phyloP scores from a whole-genome alignment of 371 early-diverging fungal species.

The Mucor saturninus region DNA sequence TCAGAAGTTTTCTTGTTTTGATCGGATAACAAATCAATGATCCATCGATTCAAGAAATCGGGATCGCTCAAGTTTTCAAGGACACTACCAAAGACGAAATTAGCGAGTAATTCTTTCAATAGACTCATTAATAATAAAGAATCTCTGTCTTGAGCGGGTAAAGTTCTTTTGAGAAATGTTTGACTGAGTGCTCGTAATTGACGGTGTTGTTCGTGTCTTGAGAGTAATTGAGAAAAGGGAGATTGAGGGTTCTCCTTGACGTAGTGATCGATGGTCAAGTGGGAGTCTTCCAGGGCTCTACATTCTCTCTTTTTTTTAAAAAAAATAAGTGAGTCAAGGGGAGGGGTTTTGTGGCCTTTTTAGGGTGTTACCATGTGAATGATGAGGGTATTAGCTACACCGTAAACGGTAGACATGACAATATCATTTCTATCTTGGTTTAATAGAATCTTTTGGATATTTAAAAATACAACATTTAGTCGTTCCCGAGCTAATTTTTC shows the following conservation, averaged over 20 bases:
- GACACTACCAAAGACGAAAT: conserved; percentile 41
- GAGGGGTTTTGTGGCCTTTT: background rate
- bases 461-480: conserved; percentile 34
- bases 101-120: conserved; percentile 45
- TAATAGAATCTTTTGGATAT: conserved; percentile 46
- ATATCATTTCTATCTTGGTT: conserved; percentile 55
- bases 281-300: conserved; percentile 46
- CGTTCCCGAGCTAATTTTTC: conserved; percentile 35
- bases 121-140: conserved; percentile 38
- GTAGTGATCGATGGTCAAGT: conserved; percentile 40
- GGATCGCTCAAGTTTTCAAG: conserved; percentile 47
- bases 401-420: conserved; percentile 53
- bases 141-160: conserved; percentile 38
- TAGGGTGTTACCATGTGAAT: conserved; percentile 52
- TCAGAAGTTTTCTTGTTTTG: conserved; percentile 10
- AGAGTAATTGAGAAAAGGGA: conserved; percentile 52
- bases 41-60: conserved; percentile 48
- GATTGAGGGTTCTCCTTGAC: conserved; percentile 48
- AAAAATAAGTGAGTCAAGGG: background rate
- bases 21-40: conserved; percentile 41
- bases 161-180: conserved; percentile 37
- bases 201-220: conserved; percentile 45
- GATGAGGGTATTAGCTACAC: conserved; percentile 54
- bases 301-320: conserved; percentile 52
- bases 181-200: conserved; percentile 42